Base-by-base conservation (phyloP, 78 protist genomes). In the Guillardia theta region DNA sequence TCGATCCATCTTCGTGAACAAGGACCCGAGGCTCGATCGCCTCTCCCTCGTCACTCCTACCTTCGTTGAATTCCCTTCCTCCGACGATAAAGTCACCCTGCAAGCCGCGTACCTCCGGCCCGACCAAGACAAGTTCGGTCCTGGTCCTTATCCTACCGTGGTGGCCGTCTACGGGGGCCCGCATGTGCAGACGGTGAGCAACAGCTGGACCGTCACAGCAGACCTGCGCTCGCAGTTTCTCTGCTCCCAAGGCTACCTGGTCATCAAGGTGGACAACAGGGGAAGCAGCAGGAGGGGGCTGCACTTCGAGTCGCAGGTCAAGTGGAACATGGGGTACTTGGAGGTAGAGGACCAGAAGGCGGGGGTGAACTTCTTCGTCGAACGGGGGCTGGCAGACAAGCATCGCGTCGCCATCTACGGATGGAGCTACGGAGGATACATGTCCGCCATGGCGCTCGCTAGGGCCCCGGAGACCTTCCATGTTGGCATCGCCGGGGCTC, bases 401-500 rank as follows among this genome's bases (percentile, higher is more conserved):
- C 15, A 0, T 0, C 94, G 98, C 30, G 87, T 98, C 33, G 98
- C 95, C 37, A 88, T 97, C 30, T 62, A 54, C 53, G 99, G 99
- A 44, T 97, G 98, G 98, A 64, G 94, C 41, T 97, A 98, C 46
- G 99, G 99, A 53, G 99, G 99, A 15, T 98, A 98, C 64, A 33
- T 95, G 43, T 30, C 98, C 0, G 95, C 97, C 8, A 93, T 97
- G 97, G 96, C 93, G 44, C 83, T 98, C 43, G 83, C 94, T 0
- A 96, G 95, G 76, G 70, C 93, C 41, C 98, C 98, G 21, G 97
- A 96, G 47, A 4, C 96, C 39, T 98, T 98, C 96, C 95, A 95
- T 92, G 92, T 96, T 18, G 78, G 54, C 36, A 39, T 97, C n/a
- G 78, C 98, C 10, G 98, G 99, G 43, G 99, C 99, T 36, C 99